Percentiles rank a stretch among this genome's conserved stretches.
These are phyloP conservation scores for Aspergillus diversus DNA, from an alignment of 495 filamentous ascomycete species.

Conservation along the genomic window DNA sequence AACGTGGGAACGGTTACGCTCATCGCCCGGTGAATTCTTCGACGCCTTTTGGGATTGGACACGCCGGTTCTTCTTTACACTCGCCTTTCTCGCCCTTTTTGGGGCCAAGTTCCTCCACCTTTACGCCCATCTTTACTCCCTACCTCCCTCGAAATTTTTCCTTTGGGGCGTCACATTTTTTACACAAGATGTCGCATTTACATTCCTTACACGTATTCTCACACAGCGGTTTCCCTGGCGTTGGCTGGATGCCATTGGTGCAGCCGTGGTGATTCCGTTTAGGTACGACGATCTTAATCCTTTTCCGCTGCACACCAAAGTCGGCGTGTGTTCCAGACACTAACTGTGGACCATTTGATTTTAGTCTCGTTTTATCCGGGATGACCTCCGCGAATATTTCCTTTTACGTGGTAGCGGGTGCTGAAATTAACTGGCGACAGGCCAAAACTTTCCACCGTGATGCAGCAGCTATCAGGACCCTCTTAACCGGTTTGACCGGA, in stretches of 20 bases:
- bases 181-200: slow-evolving; percentile 42
- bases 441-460: slow-evolving; percentile 38
- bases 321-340: background rate
- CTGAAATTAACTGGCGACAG: slow-evolving; percentile 47
- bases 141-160: slow-evolving; percentile 35
- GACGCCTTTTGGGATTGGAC: slow-evolving; percentile 38
- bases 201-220: slow-evolving; percentile 36
- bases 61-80: slow-evolving; percentile 43
- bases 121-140: slow-evolving; percentile 41
- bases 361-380: slow-evolving; percentile 37
- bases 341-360: background rate
- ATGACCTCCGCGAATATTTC: slow-evolving; percentile 44
- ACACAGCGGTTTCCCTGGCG: slow-evolving; percentile 33
- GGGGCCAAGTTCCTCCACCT: slow-evolving; percentile 42
- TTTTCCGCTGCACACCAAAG: background rate
- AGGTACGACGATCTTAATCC: slow-evolving; percentile 29
- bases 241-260: slow-evolving; percentile 25
- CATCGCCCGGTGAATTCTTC: slow-evolving; percentile 31
- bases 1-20: slow-evolving; percentile 10
- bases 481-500: slow-evolving; percentile 44
- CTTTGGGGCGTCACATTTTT: slow-evolving; percentile 45
- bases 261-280: slow-evolving; percentile 37
- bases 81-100: slow-evolving; percentile 38
- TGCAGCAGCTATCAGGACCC: slow-evolving; percentile 39
- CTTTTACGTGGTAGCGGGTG: slow-evolving; percentile 41